These are phyloP conservation scores for Trametes punicea DNA, from an alignment of 768 basidiomycete species.

Conservation along the genomic window DNA sequence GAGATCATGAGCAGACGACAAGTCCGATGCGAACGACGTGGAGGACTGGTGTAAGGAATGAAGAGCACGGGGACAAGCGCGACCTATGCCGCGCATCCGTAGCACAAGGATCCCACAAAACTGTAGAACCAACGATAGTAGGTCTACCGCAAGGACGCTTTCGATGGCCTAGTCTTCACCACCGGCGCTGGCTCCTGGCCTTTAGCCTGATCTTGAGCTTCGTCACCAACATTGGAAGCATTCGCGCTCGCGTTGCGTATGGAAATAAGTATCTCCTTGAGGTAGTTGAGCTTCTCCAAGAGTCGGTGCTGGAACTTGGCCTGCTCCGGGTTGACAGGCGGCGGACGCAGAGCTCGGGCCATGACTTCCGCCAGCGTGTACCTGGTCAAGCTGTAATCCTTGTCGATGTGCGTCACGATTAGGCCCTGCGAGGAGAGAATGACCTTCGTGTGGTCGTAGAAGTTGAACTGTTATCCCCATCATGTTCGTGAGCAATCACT, in stretches of 20 bases:
- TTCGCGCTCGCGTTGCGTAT: constrained; percentile 59
- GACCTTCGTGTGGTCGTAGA: constrained; percentile 95
- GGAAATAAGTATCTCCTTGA: constrained; percentile 76
- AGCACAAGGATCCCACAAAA: background rate
- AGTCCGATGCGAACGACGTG: constrained; percentile 10
- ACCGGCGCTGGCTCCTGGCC: constrained; percentile 3
- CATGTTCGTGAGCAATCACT: too few species aligned
- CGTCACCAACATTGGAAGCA: background rate
- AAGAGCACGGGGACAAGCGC: background rate
- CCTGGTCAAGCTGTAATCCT: constrained; percentile 73
- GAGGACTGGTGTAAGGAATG: background rate
- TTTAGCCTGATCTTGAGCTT: background rate
- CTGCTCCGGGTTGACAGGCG: constrained; percentile 46
- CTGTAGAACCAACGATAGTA: too few species aligned
- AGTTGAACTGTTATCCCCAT: too few species aligned
- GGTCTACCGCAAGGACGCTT: constrained; percentile 21
- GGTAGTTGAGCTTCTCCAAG: constrained; percentile 80
- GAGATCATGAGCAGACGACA: constrained; percentile 1
- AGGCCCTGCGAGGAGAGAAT: constrained; percentile 81
- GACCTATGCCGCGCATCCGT: constrained; percentile 1
- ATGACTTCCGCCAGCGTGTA: constrained; percentile 73
- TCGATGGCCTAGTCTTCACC: constrained; percentile 19
- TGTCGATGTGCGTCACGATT: constrained; percentile 87
- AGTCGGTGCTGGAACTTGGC: constrained; percentile 61
- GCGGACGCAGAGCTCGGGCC: constrained; percentile 44